Percentiles rank a stretch among this genome's conserved stretches.
Evolutionary conservation across 768 basidiomycete genomes (phyloP).

Genomic region (Boletus reticulatus): DNA sequence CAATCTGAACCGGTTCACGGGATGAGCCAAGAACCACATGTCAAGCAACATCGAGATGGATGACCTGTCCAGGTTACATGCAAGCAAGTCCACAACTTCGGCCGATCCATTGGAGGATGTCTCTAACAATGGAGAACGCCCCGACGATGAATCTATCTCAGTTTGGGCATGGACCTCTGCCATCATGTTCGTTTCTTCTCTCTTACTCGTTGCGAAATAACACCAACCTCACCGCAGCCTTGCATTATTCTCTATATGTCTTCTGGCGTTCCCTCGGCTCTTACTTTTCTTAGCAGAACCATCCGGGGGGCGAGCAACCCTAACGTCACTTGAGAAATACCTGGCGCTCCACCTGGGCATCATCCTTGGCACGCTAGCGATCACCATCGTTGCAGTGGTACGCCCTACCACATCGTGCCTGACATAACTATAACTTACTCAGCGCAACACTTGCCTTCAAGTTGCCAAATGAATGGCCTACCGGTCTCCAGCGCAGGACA

Average conservation of each 20-base stretch:
- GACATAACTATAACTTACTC: slow-evolving; percentile 3
- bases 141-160: slow-evolving; percentile 27
- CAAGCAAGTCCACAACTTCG: slow-evolving; percentile 1
- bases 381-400: slow-evolving; percentile 62
- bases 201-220: neutral
- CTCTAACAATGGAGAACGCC: slow-evolving; percentile 5
- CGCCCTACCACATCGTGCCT: slow-evolving; percentile 1
- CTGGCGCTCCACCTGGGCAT: slow-evolving; percentile 67
- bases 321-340: slow-evolving; percentile 70
- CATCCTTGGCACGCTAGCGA: slow-evolving; percentile 51
- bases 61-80: slow-evolving; percentile 29
- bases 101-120: slow-evolving; percentile 8
- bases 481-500: slow-evolving; percentile 28
- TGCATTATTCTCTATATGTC: slow-evolving; percentile 33
- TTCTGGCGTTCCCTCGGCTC: slow-evolving; percentile 58
- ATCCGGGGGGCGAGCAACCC: slow-evolving; percentile 37
- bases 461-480: slow-evolving; percentile 44
- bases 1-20: neutral
- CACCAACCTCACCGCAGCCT: slow-evolving; percentile 27
- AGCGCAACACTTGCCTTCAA: slow-evolving; percentile 13
- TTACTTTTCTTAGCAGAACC: slow-evolving; percentile 65
- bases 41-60: slow-evolving; percentile 38
- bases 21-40: slow-evolving; percentile 19
- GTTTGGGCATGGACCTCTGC: slow-evolving; percentile 41
- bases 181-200: slow-evolving; percentile 24